These are phyloP conservation scores for Colletotrichum karsti DNA, from an alignment of 2,329 filamentous ascomycete genomes.

Conservation along the genomic window DNA sequence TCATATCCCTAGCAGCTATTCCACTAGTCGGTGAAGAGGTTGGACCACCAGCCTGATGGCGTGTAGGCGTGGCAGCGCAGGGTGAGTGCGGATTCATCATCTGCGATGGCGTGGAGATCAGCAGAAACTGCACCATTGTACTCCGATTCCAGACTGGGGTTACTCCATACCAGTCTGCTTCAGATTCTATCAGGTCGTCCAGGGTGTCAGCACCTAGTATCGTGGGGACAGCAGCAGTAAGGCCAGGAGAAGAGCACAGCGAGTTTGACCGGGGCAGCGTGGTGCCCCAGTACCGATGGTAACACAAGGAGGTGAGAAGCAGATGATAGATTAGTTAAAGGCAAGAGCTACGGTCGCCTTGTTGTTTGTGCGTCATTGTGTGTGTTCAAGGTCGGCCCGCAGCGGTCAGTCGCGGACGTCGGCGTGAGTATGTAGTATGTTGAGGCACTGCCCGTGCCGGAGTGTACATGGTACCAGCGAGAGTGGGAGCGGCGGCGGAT, in stretches of 20 bases:
- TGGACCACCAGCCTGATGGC: constrained; percentile 1
- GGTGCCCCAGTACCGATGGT: constrained; percentile 7
- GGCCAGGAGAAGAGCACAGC: neutral
- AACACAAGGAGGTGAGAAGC: constrained; percentile 7
- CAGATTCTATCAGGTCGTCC: constrained; percentile 4
- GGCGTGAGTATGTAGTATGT: neutral
- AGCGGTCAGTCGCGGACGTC: constrained; percentile 15
- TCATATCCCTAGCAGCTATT: neutral
- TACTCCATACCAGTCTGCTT: neutral
- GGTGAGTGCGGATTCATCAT: constrained; percentile 7
- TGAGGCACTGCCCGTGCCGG: neutral
- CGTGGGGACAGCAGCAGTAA: neutral
- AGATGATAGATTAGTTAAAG: constrained; percentile 22
- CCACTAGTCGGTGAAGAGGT: constrained; percentile 14
- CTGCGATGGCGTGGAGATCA: constrained; percentile 21
- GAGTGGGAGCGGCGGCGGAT: neutral
- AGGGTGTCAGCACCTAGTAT: constrained; percentile 2
- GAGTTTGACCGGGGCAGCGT: constrained; percentile 4
- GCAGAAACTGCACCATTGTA: constrained; percentile 23
- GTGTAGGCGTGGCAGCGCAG: constrained; percentile 9
- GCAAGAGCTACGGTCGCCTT: constrained; percentile 20
- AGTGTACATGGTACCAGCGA: constrained; percentile 11
- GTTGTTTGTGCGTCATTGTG: constrained; percentile 21
- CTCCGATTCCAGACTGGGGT: neutral
- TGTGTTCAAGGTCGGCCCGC: constrained; percentile 10